Conservation (phyloP, 225 moss, liverwort and hornwort species). For the Polytrichum formosum region DNA sequence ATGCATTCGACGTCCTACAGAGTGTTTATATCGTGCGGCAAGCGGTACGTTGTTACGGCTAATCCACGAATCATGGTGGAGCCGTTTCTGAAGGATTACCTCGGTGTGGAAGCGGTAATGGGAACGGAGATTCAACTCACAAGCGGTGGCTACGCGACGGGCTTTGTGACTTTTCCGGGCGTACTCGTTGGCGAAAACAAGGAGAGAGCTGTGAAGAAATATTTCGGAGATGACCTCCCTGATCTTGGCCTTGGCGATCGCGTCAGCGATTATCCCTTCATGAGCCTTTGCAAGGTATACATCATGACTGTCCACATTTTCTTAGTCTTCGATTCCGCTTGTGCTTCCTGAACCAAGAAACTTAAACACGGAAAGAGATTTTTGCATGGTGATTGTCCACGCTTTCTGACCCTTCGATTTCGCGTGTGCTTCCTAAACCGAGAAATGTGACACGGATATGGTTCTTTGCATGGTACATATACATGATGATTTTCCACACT, state of each 20-base stretch:
- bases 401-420: neutral
- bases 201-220: constrained; percentile 55
- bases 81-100: constrained; percentile 72
- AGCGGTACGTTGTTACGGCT: constrained; percentile 75
- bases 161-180: constrained; percentile 46
- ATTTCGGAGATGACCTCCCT: constrained; percentile 51
- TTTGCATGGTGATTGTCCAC: no score
- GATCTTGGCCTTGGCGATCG: constrained; percentile 72
- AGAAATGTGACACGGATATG: neutral
- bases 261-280: constrained; percentile 58
- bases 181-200: constrained; percentile 63
- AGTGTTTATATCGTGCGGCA: constrained; percentile 55
- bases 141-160: constrained; percentile 57
- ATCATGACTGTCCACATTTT: neutral
- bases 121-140: constrained; percentile 62
- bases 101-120: constrained; percentile 64
- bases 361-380: no score
- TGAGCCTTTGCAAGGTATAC: constrained; percentile 67
- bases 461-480: neutral
- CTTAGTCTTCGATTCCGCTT: neutral
- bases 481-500: no score
- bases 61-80: constrained; percentile 82
- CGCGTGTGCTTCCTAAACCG: no score
- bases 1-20: constrained; percentile 70
- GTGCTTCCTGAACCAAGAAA: neutral